Conservation (phyloP, 306 rosid genomes). For the Cicer yamashitae region DNA sequence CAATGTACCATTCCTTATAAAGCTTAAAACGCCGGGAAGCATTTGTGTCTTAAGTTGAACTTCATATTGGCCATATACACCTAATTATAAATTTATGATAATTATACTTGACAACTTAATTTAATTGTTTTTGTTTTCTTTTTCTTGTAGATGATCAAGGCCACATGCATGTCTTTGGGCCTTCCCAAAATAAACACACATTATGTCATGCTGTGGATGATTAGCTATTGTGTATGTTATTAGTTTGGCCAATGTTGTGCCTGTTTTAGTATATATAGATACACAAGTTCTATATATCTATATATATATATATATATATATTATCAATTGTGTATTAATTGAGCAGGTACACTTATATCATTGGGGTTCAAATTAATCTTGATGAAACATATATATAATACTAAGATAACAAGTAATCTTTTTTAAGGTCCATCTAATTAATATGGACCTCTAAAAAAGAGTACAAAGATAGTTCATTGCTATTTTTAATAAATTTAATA, state of each 20-base stretch:
- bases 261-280: background rate
- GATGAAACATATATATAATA: too few relatives aligned
- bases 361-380: too few relatives aligned
- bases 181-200: background rate
- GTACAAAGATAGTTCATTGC: too few relatives aligned
- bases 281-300: too few relatives aligned
- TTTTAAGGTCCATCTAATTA: too few relatives aligned
- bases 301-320: too few relatives aligned
- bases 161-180: conserved; percentile 2
- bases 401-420: too few relatives aligned
- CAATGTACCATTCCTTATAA: conserved; percentile 49
- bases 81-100: conserved; percentile 32
- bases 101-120: conserved; percentile 29
- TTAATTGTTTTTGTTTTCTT: conserved; percentile 21
- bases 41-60: conserved; percentile 54
- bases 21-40: conserved; percentile 36
- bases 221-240: background rate
- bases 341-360: too few relatives aligned
- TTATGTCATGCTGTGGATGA: conserved; percentile 12
- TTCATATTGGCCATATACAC: conserved; percentile 49
- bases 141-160: background rate
- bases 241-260: background rate
- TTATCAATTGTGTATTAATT: too few relatives aligned
- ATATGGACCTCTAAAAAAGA: too few relatives aligned
- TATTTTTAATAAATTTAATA: too few relatives aligned